A percentile compares a stretch with the other conserved stretches of the same genome.
phyloP scores from a whole-genome alignment of 306 rosid genomes.

The Abrus precatorius region DNA sequence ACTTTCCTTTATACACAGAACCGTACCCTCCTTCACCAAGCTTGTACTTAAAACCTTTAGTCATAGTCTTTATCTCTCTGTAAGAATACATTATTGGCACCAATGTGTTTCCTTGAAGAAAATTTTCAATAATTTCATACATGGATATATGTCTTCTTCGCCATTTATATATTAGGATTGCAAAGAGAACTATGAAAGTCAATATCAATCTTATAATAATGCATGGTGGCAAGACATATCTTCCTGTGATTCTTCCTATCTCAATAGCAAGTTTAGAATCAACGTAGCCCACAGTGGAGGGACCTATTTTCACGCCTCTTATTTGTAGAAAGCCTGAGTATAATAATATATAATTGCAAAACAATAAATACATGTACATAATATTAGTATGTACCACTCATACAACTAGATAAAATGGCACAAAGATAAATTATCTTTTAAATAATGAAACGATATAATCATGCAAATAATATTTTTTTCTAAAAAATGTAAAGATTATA shows the following conservation, averaged over 20 bases:
- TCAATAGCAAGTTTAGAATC: neutral
- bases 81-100: constrained; percentile 31
- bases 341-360: neutral
- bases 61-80: constrained; percentile 43
- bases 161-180: constrained; percentile 11
- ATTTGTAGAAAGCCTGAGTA: neutral
- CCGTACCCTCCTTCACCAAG: constrained; percentile 43
- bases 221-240: neutral
- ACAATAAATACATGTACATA: too few species aligned
- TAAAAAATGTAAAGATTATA: too few species aligned
- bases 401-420: too few species aligned
- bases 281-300: neutral
- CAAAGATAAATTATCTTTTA: too few species aligned
- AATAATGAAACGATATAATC: too few species aligned
- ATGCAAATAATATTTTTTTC: too few species aligned
- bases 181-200: neutral
- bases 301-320: neutral
- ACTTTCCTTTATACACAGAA: constrained; percentile 40
- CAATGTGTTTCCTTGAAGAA: neutral
- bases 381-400: too few species aligned
- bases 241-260: neutral
- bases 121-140: constrained; percentile 31
- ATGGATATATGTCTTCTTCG: constrained; percentile 32
- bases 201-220: neutral
- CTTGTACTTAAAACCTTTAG: neutral